phyloP scores from a whole-genome alignment of 1,284 basidiomycete genomes.

The Ustilago vetiveriae region DNA sequence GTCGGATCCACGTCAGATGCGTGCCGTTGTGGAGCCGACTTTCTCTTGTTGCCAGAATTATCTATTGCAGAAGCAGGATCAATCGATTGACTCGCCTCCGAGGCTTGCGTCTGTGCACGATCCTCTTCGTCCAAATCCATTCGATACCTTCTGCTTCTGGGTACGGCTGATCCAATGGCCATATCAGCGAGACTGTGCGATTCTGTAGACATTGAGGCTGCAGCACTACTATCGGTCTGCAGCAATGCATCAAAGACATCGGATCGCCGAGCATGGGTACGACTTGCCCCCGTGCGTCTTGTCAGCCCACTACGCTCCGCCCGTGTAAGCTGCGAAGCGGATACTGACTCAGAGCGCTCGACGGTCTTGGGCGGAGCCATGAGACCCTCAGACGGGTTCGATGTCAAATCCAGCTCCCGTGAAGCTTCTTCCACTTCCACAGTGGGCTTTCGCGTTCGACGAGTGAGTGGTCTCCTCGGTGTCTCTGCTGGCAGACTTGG shows the following conservation, averaged over 20 bases:
- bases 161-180: slow-evolving; percentile 4
- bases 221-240: not conserved
- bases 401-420: not conserved
- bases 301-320: slow-evolving; percentile 30
- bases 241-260: slow-evolving; percentile 45
- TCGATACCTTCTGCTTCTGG: slow-evolving; percentile 35
- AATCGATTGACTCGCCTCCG: slow-evolving; percentile 7
- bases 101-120: slow-evolving; percentile 6
- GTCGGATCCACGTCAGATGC: not conserved
- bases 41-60: slow-evolving; percentile 13
- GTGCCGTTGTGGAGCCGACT: slow-evolving; percentile 13
- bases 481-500: slow-evolving; percentile 6
- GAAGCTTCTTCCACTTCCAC: not conserved
- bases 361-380: not conserved
- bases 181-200: not conserved
- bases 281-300: slow-evolving; percentile 32
- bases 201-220: not conserved
- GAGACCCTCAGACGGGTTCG: not conserved
- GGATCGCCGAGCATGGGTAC: slow-evolving; percentile 26
- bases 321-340: slow-evolving; percentile 16
- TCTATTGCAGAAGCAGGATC: slow-evolving; percentile 1
- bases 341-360: not conserved
- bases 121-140: slow-evolving; percentile 53
- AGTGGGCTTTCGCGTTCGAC: slow-evolving; percentile 32
- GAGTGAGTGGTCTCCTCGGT: slow-evolving; percentile 32